phyloP scores from a whole-genome alignment of 306 rosid species.

The Datisca glomerata region DNA sequence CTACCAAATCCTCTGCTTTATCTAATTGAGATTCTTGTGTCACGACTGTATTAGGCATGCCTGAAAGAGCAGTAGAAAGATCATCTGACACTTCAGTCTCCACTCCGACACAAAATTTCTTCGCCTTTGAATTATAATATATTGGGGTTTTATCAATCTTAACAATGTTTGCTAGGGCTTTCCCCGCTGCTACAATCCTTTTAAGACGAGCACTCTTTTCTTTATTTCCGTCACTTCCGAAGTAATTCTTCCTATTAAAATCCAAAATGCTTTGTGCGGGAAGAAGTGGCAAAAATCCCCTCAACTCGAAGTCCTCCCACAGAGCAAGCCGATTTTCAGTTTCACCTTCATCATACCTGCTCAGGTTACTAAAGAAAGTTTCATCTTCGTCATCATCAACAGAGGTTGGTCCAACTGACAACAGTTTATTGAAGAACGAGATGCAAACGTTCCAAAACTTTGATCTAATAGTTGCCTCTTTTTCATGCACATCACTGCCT shows the following conservation, averaged over 20 bases:
- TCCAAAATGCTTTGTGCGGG: conserved; percentile 89
- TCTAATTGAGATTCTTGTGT: conserved; percentile 33
- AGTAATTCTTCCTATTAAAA: conserved; percentile 68
- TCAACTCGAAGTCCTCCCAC: conserved; percentile 89
- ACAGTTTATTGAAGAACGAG: conserved; percentile 60
- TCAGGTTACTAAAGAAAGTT: conserved; percentile 72
- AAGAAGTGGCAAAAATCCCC: conserved; percentile 86
- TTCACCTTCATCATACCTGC: conserved; percentile 83
- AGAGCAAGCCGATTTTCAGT: conserved; percentile 84
- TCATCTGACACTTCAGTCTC: conserved; percentile 39
- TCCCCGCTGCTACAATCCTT: conserved; percentile 87
- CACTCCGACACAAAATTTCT: conserved; percentile 53
- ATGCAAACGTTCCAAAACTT: conserved; percentile 67
- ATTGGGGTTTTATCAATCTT: conserved; percentile 50
- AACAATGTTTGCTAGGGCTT: conserved; percentile 58
- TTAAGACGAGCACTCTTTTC: conserved; percentile 54
- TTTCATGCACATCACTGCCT: conserved; percentile 52
- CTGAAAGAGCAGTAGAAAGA: conserved; percentile 21
- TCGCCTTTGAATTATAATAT: conserved; percentile 47
- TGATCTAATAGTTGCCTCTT: conserved; percentile 50
- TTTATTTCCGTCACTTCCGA: conserved; percentile 66
- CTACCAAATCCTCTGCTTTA: conserved; percentile 22
- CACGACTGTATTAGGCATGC: conserved; percentile 19
- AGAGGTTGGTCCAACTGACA: conserved; percentile 36
- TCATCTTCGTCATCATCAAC: conserved; percentile 66